Base-by-base conservation (phyloP, 192 early-diverging fungal genomes). In the Jimgerdemannia lactiflua region DNA sequence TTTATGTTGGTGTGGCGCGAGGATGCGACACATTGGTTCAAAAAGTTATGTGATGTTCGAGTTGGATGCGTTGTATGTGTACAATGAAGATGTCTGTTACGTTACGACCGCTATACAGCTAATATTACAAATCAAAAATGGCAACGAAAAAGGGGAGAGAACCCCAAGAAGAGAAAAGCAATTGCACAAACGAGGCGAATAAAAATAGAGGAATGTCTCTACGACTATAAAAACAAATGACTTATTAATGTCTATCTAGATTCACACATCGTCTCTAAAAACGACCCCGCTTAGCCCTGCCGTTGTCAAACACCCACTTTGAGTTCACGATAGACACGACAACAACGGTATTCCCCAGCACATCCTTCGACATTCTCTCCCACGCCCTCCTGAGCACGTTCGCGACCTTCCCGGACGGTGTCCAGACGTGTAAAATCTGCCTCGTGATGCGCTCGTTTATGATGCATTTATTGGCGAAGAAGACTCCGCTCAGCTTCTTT, bases 361-460 rank as follows among this genome's bases (percentile, higher is more conserved):
- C 6, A 68, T 68, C 67, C 29, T 18, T 41, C 8, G 40, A 9
- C 40, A 68, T 41, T 68, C 67, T 68, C 19, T 4, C 40, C 67
- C 67, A 68, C 6, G 67, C 18, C 40, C 40, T 68, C 67, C 9
- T 39, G 19, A 68, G 8, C 40, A 68, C 40, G 40, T 41, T 20
- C 6, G 67, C 18, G 9, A 68, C 67, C 20, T 80, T 80, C 20
- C 84, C 84, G 54, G 76, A 80, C 3, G 83, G 82, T 2, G 82
- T 78, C 86, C 86, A 88, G 14, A 88, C 79, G 70, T 88, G 86
- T 64, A 88, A 71, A 18, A 88, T 86, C 70, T 86, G 86, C 29
- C 84, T 78, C 65, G 80, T 80, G 74, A 86, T 71, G 3, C 75
- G 67, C 64, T 81, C 79, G 29, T 81, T 78, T 3, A 78, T 69